Percentiles rank a stretch among this genome's conserved stretches.
Conservation (phyloP, 2,329 filamentous ascomycete genomes). For the Amylocarpus encephaloides region DNA sequence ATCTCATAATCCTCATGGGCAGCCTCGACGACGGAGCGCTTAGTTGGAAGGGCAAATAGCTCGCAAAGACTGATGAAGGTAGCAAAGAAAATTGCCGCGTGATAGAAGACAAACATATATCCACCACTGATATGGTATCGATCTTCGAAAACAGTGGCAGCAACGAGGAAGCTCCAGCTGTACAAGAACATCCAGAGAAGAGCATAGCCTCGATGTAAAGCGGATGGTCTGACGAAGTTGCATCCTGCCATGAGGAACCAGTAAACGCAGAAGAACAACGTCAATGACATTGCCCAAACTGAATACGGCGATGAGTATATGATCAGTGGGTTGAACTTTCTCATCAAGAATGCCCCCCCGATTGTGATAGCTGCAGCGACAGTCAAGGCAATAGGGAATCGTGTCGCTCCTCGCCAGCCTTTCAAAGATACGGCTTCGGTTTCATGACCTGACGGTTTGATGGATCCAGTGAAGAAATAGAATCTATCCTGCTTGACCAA, state of each 20-base stretch:
- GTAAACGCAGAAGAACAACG: conserved; percentile 70
- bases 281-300: conserved; percentile 82
- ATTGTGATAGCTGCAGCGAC: conserved; percentile 64
- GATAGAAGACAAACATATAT: conserved; percentile 77
- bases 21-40: conserved; percentile 59
- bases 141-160: conserved; percentile 69
- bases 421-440: conserved; percentile 58
- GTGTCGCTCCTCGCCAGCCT: conserved; percentile 76
- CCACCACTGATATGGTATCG: conserved; percentile 65
- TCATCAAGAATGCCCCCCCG: conserved; percentile 66
- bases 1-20: conserved; percentile 45
- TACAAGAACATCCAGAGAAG: conserved; percentile 78
- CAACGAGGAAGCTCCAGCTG: conserved; percentile 66
- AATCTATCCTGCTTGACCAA: conserved; percentile 71
- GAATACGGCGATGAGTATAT: conserved; percentile 85
- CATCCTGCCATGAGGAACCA: conserved; percentile 80
- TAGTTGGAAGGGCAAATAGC: conserved; percentile 68
- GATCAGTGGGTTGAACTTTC: conserved; percentile 82
- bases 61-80: conserved; percentile 72
- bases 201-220: conserved; percentile 74
- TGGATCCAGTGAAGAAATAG: conserved; percentile 70
- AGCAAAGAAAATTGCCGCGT: conserved; percentile 68
- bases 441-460: conserved; percentile 52
- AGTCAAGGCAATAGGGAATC: conserved; percentile 70
- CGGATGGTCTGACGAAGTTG: conserved; percentile 74